Conservation (phyloP, 352 stramenopile genomes). For the Pythium pectinolyticum region DNA sequence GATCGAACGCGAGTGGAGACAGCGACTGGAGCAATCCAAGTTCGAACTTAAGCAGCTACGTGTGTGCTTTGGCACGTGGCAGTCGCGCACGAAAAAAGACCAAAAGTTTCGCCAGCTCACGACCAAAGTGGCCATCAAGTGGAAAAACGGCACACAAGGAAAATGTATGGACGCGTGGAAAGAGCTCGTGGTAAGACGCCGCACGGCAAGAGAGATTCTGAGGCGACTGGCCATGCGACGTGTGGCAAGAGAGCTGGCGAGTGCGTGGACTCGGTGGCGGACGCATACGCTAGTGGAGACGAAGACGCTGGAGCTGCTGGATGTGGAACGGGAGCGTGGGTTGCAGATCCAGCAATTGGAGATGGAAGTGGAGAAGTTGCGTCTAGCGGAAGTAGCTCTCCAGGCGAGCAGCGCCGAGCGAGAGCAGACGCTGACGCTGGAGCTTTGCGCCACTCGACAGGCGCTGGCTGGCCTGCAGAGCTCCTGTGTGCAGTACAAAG, state of each 20-base stretch:
- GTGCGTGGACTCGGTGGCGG: slow-evolving; percentile 35
- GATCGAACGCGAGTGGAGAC: slow-evolving; percentile 24
- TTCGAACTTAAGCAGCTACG: slow-evolving; percentile 19
- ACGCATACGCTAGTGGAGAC: slow-evolving; percentile 32
- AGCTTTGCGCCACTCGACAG: background rate
- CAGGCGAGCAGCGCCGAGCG: slow-evolving; percentile 10
- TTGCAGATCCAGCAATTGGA: slow-evolving; percentile 6
- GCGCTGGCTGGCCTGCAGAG: background rate
- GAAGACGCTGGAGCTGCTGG: slow-evolving; percentile 15
- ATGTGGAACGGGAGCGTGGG: slow-evolving; percentile 5
- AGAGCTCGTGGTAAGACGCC: slow-evolving; percentile 8
- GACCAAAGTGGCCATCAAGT: slow-evolving; percentile 17
- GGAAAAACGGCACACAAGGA: slow-evolving; percentile 20
- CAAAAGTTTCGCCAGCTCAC: slow-evolving; percentile 16
- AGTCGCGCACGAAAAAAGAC: background rate
- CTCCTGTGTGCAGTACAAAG: slow-evolving; percentile 12
- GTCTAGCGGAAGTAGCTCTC: background rate
- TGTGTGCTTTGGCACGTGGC: slow-evolving; percentile 13
- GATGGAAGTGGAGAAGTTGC: slow-evolving; percentile 1
- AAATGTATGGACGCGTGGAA: slow-evolving; percentile 39
- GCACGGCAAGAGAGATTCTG: slow-evolving; percentile 22
- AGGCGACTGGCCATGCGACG: slow-evolving; percentile 32
- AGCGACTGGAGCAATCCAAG: slow-evolving; percentile 29
- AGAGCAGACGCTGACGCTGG: background rate
- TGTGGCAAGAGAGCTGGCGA: slow-evolving; percentile 17